phyloP scores from a whole-genome alignment of 2,329 filamentous ascomycete genomes.

The Lithohypha guttulata region DNA sequence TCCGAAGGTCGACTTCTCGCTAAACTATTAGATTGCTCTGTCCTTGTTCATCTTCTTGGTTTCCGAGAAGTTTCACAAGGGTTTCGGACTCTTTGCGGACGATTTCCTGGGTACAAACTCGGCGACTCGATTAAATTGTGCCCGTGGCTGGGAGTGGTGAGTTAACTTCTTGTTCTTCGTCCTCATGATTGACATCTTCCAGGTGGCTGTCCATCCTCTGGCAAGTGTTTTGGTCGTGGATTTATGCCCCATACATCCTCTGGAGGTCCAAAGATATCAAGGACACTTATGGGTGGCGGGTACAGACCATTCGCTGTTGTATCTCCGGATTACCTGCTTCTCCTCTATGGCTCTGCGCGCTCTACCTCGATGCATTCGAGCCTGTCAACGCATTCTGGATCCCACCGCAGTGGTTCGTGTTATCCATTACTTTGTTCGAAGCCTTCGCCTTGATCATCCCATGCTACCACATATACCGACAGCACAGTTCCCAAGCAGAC shows the following conservation, averaged over 20 bases:
- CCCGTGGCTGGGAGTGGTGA: constrained; percentile 56
- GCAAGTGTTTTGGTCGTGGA: constrained; percentile 54
- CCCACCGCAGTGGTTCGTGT: constrained; percentile 47
- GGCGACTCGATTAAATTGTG: constrained; percentile 36
- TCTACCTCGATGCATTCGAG: constrained; percentile 43
- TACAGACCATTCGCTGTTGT: constrained; percentile 43
- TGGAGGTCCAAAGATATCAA: constrained; percentile 46
- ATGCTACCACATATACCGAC: constrained; percentile 27
- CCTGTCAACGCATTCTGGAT: constrained; percentile 44
- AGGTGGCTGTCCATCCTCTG: constrained; percentile 33
- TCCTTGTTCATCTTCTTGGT: constrained; percentile 49
- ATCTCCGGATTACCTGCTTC: constrained; percentile 44
- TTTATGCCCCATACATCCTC: constrained; percentile 49
- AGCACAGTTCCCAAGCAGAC: constrained; percentile 1
- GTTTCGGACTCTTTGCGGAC: constrained; percentile 23
- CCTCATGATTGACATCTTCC: constrained; percentile 2
- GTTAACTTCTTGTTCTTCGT: neutral
- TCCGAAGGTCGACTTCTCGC: constrained; percentile 2
- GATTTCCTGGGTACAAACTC: constrained; percentile 38
- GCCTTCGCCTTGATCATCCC: constrained; percentile 50
- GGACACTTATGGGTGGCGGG: constrained; percentile 53
- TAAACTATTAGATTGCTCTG: constrained; percentile 1
- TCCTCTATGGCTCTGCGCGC: constrained; percentile 48
- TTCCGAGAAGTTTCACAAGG: constrained; percentile 53
- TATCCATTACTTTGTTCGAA: constrained; percentile 49